These are phyloP conservation scores for Hyphodiscus hymeniophilus DNA, from an alignment of 495 filamentous ascomycete genomes.

Conservation along the genomic window DNA sequence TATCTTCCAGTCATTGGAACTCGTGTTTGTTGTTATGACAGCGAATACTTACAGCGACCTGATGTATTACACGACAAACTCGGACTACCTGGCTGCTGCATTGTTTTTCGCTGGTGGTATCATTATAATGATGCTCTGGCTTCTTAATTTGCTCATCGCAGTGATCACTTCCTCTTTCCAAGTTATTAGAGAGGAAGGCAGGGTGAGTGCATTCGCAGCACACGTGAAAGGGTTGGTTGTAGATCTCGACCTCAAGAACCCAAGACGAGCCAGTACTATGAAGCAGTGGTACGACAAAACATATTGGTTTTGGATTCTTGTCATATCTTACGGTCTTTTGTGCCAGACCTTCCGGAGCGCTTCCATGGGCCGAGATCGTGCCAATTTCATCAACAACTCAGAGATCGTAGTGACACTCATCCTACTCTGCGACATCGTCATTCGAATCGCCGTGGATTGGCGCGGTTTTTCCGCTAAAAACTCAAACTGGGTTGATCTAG, in stretches of 20 bases:
- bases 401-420: constrained; percentile 72
- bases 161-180: constrained; percentile 99
- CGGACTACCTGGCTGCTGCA: constrained; percentile 79
- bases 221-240: constrained; percentile 46
- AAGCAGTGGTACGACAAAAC: constrained; percentile 67
- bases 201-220: constrained; percentile 82
- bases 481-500: constrained; percentile 72
- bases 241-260: constrained; percentile 34
- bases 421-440: constrained; percentile 73
- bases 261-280: constrained; percentile 44
- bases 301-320: constrained; percentile 66
- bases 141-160: constrained; percentile 92
- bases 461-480: constrained; percentile 63
- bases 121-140: constrained; percentile 91
- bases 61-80: constrained; percentile 86
- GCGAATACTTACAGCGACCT: constrained; percentile 94
- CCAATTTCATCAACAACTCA: constrained; percentile 45
- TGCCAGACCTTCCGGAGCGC: constrained; percentile 69
- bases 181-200: constrained; percentile 94
- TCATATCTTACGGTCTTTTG: constrained; percentile 72
- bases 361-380: constrained; percentile 51
- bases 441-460: constrained; percentile 74
- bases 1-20: constrained; percentile 78
- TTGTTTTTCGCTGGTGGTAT: constrained; percentile 81
- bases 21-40: constrained; percentile 99